A percentile compares a stretch with the other conserved stretches of the same genome.
phyloP scores from a whole-genome alignment of 345 rosid species.

The Salix purpurea region DNA sequence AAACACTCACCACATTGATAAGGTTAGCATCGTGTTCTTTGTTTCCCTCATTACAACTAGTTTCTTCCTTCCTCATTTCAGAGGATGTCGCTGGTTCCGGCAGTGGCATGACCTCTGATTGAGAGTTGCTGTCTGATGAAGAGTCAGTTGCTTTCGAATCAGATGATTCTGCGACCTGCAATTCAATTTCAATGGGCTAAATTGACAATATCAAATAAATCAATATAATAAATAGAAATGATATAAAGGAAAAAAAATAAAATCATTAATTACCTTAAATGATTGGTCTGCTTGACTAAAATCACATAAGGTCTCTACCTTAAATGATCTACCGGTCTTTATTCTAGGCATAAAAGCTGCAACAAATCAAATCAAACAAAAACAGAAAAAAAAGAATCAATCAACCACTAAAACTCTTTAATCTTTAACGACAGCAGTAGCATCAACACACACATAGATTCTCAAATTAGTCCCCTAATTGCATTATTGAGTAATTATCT shows the following conservation, averaged over 20 bases:
- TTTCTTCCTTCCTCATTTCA: slow-evolving; percentile 24
- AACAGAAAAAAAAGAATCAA: neutral
- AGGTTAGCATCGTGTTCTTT: slow-evolving; percentile 13
- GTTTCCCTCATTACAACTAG: slow-evolving; percentile 5
- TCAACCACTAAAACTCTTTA: neutral
- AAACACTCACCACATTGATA: slow-evolving; percentile 22
- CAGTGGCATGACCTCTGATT: slow-evolving; percentile 8
- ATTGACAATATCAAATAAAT: neutral
- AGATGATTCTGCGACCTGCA: slow-evolving; percentile 43
- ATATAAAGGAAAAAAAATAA: neutral
- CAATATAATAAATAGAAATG: neutral
- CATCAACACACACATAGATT: neutral
- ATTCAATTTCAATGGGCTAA: slow-evolving; percentile 1
- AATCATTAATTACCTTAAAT: slow-evolving; percentile 45
- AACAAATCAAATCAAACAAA: neutral
- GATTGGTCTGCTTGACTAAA: slow-evolving; percentile 61
- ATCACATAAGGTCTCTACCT: slow-evolving; percentile 68
- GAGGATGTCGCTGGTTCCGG: neutral
- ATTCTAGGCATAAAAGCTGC: slow-evolving; percentile 87
- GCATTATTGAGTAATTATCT: neutral
- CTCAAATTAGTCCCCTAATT: neutral
- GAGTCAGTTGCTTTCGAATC: slow-evolving; percentile 18
- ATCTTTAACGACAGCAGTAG: neutral
- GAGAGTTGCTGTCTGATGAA: slow-evolving; percentile 19
- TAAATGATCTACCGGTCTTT: slow-evolving; percentile 64